Percentiles rank a stretch among this genome's conserved stretches.
Conservation (phyloP, 176 grass and related monocot genomes). For the Raddia distichophylla region DNA sequence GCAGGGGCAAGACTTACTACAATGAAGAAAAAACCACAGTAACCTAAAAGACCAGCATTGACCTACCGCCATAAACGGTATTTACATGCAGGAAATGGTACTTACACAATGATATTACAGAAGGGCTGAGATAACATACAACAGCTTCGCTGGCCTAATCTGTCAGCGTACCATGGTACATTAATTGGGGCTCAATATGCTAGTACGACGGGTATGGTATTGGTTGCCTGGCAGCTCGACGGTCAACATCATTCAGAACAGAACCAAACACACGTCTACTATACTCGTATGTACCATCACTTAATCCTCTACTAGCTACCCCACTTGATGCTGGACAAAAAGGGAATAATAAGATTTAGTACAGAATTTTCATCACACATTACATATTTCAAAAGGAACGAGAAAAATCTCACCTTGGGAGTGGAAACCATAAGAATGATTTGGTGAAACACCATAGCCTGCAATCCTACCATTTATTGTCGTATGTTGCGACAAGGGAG, state of each 20-base stretch:
- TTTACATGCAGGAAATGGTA: slow-evolving; percentile 49
- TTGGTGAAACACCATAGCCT: slow-evolving; percentile 44
- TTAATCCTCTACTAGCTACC: slow-evolving; percentile 51
- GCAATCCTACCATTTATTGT: slow-evolving; percentile 50
- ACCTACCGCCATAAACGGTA: slow-evolving; percentile 48
- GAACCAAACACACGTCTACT: slow-evolving; percentile 76
- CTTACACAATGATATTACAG: slow-evolving; percentile 41
- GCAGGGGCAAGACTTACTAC: not conserved
- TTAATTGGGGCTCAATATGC: slow-evolving; percentile 29
- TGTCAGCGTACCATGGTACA: slow-evolving; percentile 33
- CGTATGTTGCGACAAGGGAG: slow-evolving; percentile 40
- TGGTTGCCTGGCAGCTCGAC: slow-evolving; percentile 43
- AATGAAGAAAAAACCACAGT: slow-evolving; percentile 32
- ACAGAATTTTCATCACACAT: slow-evolving; percentile 26
- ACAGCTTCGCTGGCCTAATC: slow-evolving; percentile 14
- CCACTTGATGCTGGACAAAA: slow-evolving; percentile 65
- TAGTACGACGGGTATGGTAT: slow-evolving; percentile 66
- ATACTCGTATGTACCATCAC: slow-evolving; percentile 72
- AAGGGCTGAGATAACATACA: slow-evolving; percentile 38
- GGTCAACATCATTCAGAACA: slow-evolving; percentile 69
- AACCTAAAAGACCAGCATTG: slow-evolving; percentile 7
- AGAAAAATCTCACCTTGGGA: slow-evolving; percentile 48
- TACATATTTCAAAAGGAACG: slow-evolving; percentile 12
- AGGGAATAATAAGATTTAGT: slow-evolving; percentile 43
- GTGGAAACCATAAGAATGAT: slow-evolving; percentile 47